Conservation (phyloP, 208 protist species). For the Polymyxa betae region DNA sequence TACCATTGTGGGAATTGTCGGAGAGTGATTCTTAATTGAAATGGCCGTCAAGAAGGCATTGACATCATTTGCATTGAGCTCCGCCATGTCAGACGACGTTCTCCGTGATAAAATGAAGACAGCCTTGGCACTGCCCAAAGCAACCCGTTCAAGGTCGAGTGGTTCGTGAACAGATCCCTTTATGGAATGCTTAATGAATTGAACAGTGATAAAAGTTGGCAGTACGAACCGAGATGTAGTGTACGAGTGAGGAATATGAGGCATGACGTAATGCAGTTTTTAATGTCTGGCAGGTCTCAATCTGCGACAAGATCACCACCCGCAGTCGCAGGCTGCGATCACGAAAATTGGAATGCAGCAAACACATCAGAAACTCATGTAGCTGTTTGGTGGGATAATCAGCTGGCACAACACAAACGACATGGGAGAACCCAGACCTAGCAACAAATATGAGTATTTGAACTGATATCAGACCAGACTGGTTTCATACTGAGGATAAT, state of each 20-base stretch:
- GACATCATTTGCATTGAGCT: slow-evolving; percentile 34
- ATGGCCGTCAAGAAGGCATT: slow-evolving; percentile 48
- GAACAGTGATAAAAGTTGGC: not conserved
- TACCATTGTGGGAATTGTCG: slow-evolving; percentile 33
- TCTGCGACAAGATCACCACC: not conserved
- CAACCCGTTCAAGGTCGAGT: slow-evolving; percentile 22
- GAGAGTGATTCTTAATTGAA: slow-evolving; percentile 32
- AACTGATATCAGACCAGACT: too few species aligned
- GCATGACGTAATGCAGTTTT: not conserved
- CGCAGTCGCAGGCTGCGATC: slow-evolving; percentile 16
- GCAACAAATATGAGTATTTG: too few species aligned
- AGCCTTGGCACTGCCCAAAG: not conserved
- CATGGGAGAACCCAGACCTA: slow-evolving; percentile 24
- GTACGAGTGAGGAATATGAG: slow-evolving; percentile 16
- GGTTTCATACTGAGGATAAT: slow-evolving; percentile 17
- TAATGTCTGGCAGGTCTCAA: slow-evolving; percentile 20
- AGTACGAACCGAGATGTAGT: not conserved
- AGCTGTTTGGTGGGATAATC: slow-evolving; percentile 49
- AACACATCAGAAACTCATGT: slow-evolving; percentile 47
- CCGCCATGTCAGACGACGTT: not conserved
- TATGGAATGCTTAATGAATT: not conserved
- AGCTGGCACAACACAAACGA: slow-evolving; percentile 41
- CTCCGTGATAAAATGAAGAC: slow-evolving; percentile 22
- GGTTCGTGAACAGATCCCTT: slow-evolving; percentile 34
- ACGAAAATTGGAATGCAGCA: slow-evolving; percentile 43